phyloP scores from a whole-genome alignment of 2,329 filamentous ascomycete species.

The Fusarium burgessii region DNA sequence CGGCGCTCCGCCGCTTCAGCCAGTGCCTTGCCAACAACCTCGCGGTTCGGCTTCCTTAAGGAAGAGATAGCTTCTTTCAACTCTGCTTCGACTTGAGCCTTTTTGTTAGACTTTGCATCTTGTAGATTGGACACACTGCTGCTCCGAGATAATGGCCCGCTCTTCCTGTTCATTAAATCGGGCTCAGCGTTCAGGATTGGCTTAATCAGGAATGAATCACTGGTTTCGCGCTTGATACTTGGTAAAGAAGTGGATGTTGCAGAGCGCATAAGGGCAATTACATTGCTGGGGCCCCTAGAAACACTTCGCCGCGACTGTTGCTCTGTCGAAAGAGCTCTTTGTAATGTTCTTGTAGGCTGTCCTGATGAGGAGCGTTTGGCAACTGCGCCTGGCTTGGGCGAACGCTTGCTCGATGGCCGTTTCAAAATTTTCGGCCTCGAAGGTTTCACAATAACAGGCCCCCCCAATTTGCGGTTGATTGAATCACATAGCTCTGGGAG shows the following conservation, averaged over 20 bases:
- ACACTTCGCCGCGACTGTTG: slow-evolving; percentile 65
- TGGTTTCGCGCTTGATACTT: slow-evolving; percentile 75
- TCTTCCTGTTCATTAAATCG: slow-evolving; percentile 56
- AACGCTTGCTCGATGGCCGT: slow-evolving; percentile 56
- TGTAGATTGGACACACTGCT: slow-evolving; percentile 63
- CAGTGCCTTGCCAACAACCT: slow-evolving; percentile 74
- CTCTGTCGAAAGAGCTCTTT: slow-evolving; percentile 72
- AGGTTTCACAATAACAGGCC: slow-evolving; percentile 71
- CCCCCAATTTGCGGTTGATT: slow-evolving; percentile 81
- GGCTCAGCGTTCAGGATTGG: slow-evolving; percentile 60
- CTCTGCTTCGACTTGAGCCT: slow-evolving; percentile 75
- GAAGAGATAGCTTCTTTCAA: slow-evolving; percentile 79
- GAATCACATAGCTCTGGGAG: slow-evolving; percentile 77
- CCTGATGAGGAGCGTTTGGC: slow-evolving; percentile 60
- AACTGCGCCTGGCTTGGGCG: slow-evolving; percentile 64
- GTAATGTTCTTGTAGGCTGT: slow-evolving; percentile 65
- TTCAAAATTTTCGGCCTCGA: slow-evolving; percentile 64
- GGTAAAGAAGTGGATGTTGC: slow-evolving; percentile 72
- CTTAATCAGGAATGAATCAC: slow-evolving; percentile 67
- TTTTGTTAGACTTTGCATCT: slow-evolving; percentile 71
- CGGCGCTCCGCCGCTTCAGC: slow-evolving; percentile 76
- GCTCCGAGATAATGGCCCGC: slow-evolving; percentile 53
- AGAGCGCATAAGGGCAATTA: slow-evolving; percentile 75
- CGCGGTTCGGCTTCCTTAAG: slow-evolving; percentile 80
- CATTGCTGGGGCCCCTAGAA: slow-evolving; percentile 67